These are phyloP conservation scores for Aspergillus eucalypticola DNA, from an alignment of 2,329 filamentous ascomycete species.

Conservation along the genomic window DNA sequence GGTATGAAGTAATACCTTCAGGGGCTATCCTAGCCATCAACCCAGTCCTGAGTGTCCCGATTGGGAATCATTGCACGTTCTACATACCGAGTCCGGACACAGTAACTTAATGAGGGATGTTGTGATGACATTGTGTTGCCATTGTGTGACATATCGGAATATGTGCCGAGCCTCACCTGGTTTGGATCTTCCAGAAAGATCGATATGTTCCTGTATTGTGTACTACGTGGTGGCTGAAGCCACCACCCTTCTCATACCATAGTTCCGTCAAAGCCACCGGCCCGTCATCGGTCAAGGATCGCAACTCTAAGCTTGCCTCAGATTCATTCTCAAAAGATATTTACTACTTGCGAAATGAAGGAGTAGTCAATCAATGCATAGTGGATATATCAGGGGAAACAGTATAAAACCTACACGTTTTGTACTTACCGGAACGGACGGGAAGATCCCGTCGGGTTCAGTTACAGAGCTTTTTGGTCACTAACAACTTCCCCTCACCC, in stretches of 20 bases:
- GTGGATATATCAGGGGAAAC: neutral
- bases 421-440: constrained; percentile 5
- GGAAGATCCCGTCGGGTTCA: constrained; percentile 14
- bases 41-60: neutral
- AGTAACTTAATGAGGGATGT: neutral
- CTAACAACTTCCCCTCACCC: neutral
- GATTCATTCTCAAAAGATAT: too few relatives aligned
- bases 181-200: constrained; percentile 12
- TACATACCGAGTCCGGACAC: neutral
- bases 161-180: neutral
- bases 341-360: neutral
- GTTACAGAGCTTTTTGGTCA: neutral
- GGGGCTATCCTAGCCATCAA: neutral
- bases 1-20: neutral
- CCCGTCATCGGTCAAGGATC: neutral
- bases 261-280: neutral
- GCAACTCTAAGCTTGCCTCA: neutral
- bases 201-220: constrained; percentile 5
- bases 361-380: neutral
- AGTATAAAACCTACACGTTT: neutral
- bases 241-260: neutral
- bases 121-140: neutral
- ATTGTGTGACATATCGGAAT: neutral
- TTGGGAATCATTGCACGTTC: neutral
- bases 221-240: constrained; percentile 7